Base-by-base conservation (phyloP, 192 early-diverging fungal genomes). In the Lunasporangiospora selenospora region DNA sequence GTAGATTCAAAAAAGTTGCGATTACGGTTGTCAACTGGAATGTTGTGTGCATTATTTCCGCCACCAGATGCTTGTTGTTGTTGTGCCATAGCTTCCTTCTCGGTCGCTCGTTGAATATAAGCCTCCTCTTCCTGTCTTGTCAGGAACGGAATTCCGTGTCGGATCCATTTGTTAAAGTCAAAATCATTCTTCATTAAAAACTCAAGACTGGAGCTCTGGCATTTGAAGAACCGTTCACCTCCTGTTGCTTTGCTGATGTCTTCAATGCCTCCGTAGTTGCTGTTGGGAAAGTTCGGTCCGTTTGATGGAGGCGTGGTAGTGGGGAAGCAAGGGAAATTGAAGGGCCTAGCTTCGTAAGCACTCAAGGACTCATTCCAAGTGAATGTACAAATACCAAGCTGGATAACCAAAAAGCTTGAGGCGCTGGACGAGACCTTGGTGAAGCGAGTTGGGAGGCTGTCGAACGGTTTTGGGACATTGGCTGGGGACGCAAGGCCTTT, bases 291-390 rank as follows among this genome's bases (percentile, higher is more conserved):
- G n/a, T n/a, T n/a, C n/a, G n/a, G n/a, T n/a, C n/a, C n/a, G n/a
- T n/a, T n/a, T n/a, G n/a, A n/a, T n/a, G n/a, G n/a, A n/a, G n/a
- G n/a, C 58, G 84, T 29, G 65, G 60, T 66, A 10, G 78, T 70
- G 9, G 93, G 93, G 55, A 98, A 97, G 15, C 95, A 85, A 58
- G 91, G 93, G 49, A 95, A 94, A 57, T 95, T 98, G 81, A 92
- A 97, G 6, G 96, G 87, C 33, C 78, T 69, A 0, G 91, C 93
- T 38, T 88, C 79, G 73, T 93, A 96, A 31, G 69, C 81, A 10
- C 81, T 53, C 10, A 65, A 45, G 11, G 64, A 51, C 3, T 76
- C 81, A 15, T 75, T 65, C 84, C 90, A 93, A 6, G 82, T 88
- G 67, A 95, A 98, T 12, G 88, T 81, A 47, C 92, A 90, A 31